Conservation (phyloP, 768 basidiomycete genomes). For the Tylopilus felleus region DNA sequence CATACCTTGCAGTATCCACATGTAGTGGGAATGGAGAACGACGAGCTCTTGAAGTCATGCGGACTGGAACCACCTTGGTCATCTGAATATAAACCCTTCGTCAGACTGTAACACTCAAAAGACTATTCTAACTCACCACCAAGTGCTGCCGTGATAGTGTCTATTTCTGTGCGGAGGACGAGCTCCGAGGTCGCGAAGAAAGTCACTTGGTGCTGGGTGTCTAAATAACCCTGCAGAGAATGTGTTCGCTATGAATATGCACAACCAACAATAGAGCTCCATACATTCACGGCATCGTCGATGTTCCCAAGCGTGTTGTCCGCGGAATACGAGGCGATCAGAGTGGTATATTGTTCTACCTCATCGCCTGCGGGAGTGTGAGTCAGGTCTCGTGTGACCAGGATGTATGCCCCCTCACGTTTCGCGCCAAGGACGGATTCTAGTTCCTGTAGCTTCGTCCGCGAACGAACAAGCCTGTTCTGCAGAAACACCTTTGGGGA, state of each 20-base stretch:
- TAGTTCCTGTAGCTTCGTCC: conserved; percentile 62
- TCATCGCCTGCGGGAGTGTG: conserved; percentile 45
- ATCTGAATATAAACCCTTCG: conserved; percentile 39
- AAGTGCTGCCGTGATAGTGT: conserved; percentile 55
- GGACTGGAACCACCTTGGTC: conserved; percentile 70
- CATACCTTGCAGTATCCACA: conserved; percentile 80
- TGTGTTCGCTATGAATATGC: neutral
- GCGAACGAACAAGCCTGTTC: conserved; percentile 64
- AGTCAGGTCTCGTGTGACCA: conserved; percentile 5
- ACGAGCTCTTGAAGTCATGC: conserved; percentile 80
- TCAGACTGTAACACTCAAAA: conserved; percentile 1
- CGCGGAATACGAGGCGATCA: conserved; percentile 45
- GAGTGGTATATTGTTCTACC: conserved; percentile 44
- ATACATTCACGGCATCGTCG: conserved; percentile 36
- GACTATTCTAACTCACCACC: conserved; percentile 46
- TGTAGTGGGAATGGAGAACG: conserved; percentile 81
- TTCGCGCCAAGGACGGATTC: conserved; percentile 55
- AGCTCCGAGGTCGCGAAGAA: conserved; percentile 53
- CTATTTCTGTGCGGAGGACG: conserved; percentile 62
- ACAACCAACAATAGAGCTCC: neutral
- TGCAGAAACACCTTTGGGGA: conserved; percentile 77
- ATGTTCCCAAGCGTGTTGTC: conserved; percentile 51
- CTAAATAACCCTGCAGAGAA: conserved; percentile 53
- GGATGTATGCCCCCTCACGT: conserved; percentile 42
- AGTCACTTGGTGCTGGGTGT: conserved; percentile 56